Percentiles rank a stretch among this genome's conserved stretches.
Conservation (phyloP, 495 filamentous ascomycete genomes). For the Lasiosphaeria hispida region DNA sequence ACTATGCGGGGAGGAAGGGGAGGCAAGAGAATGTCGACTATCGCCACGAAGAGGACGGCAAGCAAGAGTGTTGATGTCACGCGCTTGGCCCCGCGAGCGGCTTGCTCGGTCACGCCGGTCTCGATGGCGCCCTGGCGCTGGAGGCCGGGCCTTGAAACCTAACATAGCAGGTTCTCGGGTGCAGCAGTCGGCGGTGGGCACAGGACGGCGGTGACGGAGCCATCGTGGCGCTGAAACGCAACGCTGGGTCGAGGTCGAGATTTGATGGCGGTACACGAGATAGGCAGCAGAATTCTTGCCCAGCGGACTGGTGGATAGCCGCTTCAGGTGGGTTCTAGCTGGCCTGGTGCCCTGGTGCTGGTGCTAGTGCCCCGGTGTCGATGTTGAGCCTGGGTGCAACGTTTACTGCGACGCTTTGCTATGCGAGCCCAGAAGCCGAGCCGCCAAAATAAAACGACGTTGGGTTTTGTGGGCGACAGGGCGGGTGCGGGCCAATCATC, state of each 20-base stretch:
- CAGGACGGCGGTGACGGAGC: not conserved
- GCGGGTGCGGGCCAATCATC: slow-evolving; percentile 7
- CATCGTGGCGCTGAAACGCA: slow-evolving; percentile 5
- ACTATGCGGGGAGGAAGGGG: not conserved
- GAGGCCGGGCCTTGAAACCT: no score
- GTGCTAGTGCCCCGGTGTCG: not conserved
- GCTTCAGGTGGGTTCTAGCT: not conserved
- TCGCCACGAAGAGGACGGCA: not conserved
- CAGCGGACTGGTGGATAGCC: not conserved
- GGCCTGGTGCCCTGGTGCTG: not conserved
- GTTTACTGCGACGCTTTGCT: not conserved
- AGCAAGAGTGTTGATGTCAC: not conserved
- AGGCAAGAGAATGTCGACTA: not conserved
- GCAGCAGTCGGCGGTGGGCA: no score
- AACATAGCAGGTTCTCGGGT: no score
- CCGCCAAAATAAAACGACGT: not conserved
- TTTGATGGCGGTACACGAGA: not conserved
- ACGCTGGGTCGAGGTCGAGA: not conserved
- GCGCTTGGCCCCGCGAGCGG: no score
- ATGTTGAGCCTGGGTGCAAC: not conserved
- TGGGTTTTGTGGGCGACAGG: not conserved
- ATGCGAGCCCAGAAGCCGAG: not conserved
- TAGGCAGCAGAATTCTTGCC: slow-evolving; percentile 15
- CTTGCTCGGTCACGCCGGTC: no score
- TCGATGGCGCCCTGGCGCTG: no score